Evolutionary conservation across 2,329 filamentous ascomycete genomes (phyloP).

Genomic region (Dryadomyces quercus-mongolicae): DNA sequence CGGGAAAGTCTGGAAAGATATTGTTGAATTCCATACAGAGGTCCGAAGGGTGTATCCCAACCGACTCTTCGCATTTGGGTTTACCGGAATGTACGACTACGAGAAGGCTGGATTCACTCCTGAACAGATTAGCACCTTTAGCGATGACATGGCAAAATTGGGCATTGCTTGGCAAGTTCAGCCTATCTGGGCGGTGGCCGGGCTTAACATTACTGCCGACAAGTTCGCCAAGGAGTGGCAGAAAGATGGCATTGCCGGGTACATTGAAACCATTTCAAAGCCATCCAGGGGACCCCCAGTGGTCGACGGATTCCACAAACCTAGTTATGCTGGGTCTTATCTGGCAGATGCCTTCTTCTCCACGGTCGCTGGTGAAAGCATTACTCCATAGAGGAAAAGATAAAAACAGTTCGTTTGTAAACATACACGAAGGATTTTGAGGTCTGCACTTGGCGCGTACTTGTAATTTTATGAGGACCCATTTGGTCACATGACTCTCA

Average conservation of each 20-base stretch:
- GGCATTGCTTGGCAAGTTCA: slow-evolving; percentile 28
- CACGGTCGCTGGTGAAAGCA: slow-evolving; percentile 18
- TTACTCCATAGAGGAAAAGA: background rate
- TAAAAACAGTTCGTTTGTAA: too few species aligned
- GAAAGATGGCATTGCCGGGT: slow-evolving; percentile 23
- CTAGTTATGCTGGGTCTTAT: slow-evolving; percentile 22
- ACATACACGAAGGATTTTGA: too few species aligned
- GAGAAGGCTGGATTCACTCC: slow-evolving; percentile 21
- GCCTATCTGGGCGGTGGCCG: slow-evolving; percentile 25
- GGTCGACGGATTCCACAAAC: slow-evolving; percentile 23
- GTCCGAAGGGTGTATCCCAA: slow-evolving; percentile 22
- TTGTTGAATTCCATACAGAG: slow-evolving; percentile 23
- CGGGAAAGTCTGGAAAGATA: slow-evolving; percentile 19
- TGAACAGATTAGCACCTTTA: slow-evolving; percentile 19
- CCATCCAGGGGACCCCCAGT: slow-evolving; percentile 17
- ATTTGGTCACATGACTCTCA: too few species aligned
- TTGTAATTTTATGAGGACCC: too few species aligned
- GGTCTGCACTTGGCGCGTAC: too few species aligned
- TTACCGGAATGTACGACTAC: slow-evolving; percentile 24
- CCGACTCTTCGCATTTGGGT: slow-evolving; percentile 25
- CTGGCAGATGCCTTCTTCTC: slow-evolving; percentile 25
- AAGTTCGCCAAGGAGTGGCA: slow-evolving; percentile 21
- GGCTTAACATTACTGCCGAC: slow-evolving; percentile 21
- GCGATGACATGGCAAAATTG: slow-evolving; percentile 22
- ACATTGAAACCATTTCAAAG: slow-evolving; percentile 17